Evolutionary conservation across 345 rosid species (phyloP).

Genomic region (Lagerstroemia speciosa): DNA sequence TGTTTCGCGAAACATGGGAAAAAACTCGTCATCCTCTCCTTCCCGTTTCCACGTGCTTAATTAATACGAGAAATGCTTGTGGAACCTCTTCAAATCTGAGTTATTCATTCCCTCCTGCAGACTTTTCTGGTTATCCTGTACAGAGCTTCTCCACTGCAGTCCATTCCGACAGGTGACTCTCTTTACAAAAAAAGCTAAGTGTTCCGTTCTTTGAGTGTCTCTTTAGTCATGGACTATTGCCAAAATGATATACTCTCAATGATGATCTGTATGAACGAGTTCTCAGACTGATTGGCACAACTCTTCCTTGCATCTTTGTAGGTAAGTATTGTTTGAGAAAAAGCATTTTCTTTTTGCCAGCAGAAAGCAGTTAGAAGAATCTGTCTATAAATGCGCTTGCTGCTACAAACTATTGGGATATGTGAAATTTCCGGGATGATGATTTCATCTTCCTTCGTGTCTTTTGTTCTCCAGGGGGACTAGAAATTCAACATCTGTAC

Average conservation of each 20-base stretch:
- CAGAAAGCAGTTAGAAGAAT: background rate
- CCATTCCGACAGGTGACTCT: background rate
- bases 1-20: background rate
- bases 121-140: background rate
- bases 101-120: background rate
- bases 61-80: background rate
- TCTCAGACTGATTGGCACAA: background rate
- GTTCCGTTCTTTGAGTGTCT: background rate
- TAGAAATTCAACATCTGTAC: slow-evolving; percentile 55
- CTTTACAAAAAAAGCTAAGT: background rate
- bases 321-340: no score
- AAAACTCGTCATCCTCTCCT: background rate
- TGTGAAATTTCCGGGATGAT: background rate
- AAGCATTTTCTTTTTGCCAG: no score
- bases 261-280: background rate
- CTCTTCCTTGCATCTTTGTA: background rate
- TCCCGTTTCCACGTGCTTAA: background rate
- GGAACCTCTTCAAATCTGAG: no score
- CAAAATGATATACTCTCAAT: background rate
- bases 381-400: no score
- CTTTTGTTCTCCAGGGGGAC: slow-evolving; percentile 31
- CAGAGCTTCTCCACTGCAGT: background rate
- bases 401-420: background rate
- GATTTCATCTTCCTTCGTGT: background rate
- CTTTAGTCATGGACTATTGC: background rate